Percentiles rank a stretch among this genome's conserved stretches.
phyloP scores from a whole-genome alignment of 208 protist genomes.

The Crithidia sp. region DNA sequence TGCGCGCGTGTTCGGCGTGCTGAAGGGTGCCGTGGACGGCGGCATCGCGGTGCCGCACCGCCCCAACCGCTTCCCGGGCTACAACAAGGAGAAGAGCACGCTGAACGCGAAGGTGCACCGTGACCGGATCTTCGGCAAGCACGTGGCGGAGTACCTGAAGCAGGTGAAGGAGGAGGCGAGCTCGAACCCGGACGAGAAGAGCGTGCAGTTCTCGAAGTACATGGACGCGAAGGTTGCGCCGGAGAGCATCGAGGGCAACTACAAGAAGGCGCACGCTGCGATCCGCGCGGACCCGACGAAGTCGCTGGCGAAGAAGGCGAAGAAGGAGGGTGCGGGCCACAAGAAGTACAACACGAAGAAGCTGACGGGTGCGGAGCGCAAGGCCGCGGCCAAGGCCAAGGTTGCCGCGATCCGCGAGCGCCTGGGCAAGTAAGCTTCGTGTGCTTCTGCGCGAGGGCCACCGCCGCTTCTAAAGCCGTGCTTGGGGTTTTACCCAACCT shows the following conservation, averaged over 20 bases:
- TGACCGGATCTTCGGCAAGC: constrained; percentile 97
- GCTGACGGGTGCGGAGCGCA: constrained; percentile 54
- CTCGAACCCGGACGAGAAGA: constrained; percentile 87
- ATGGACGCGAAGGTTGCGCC: constrained; percentile 92
- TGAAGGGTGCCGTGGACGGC: constrained; percentile 98
- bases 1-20: constrained; percentile 92
- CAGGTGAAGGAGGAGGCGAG: constrained; percentile 94
- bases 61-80: constrained; percentile 97
- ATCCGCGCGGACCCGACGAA: constrained; percentile 95
- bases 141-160: constrained; percentile 99
- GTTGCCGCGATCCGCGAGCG: constrained; percentile 63
- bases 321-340: constrained; percentile 41
- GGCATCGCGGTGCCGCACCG: constrained; percentile 98
- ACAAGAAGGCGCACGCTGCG: constrained; percentile 92
- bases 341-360: constrained; percentile 67
- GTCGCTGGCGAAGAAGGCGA: constrained; percentile 63
- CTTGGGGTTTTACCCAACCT: no score
- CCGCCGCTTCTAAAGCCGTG: no score
- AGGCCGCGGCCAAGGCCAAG: constrained; percentile 72
- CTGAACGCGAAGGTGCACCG: constrained; percentile 93
- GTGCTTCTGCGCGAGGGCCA: no score
- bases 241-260: constrained; percentile 95
- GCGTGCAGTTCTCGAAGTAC: constrained; percentile 96
- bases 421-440: constrained; percentile 36
- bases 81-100: constrained; percentile 88